A percentile compares a stretch with the other conserved stretches of the same genome.
Conservation (phyloP, 192 early-diverging fungal species). For the Coemansia sp. region DNA sequence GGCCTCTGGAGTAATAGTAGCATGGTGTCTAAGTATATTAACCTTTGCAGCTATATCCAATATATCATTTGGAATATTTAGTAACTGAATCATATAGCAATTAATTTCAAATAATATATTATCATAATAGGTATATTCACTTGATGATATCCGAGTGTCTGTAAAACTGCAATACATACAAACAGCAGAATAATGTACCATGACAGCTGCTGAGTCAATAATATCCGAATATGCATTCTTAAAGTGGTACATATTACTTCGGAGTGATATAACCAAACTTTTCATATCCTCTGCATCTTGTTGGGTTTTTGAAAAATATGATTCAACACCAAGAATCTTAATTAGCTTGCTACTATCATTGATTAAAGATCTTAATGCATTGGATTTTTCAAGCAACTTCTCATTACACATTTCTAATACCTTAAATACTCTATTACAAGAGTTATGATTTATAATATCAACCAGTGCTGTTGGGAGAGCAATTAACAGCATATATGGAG, state of each 20-base stretch:
- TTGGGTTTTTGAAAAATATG: no score
- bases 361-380: no score
- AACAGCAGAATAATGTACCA: background rate
- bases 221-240: no score
- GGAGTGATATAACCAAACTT: no score
- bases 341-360: no score
- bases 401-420: background rate
- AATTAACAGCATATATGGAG: background rate
- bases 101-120: background rate
- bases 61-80: background rate
- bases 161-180: background rate
- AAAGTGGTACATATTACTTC: no score
- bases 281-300: no score
- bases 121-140: background rate
- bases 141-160: background rate
- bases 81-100: background rate
- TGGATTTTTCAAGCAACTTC: background rate
- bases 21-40: slow-evolving; percentile 56
- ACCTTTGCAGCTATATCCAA: background rate
- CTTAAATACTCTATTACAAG: background rate
- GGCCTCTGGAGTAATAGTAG: slow-evolving; percentile 50
- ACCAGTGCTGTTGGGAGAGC: background rate
- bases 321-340: no score
- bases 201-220: background rate
- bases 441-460: background rate